Evolutionary conservation across 305 asterid species (phyloP).

Genomic region (Fraxinus sp.): DNA sequence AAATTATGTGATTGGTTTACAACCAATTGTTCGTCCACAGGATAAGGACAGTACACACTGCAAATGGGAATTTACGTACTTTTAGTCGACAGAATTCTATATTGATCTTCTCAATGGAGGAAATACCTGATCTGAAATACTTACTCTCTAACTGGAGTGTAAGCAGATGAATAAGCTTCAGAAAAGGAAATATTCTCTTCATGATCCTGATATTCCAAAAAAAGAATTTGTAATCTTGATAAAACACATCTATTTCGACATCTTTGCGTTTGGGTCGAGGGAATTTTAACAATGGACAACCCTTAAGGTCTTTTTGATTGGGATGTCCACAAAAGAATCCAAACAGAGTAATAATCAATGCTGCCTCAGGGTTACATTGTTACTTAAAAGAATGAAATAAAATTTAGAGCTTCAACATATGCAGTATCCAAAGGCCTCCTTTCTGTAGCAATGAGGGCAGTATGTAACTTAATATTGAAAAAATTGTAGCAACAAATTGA

Average conservation of each 20-base stretch:
- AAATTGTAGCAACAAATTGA: not conserved
- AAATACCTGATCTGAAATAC: slow-evolving; percentile 23
- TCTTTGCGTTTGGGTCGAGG: not conserved
- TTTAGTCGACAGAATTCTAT: not conserved
- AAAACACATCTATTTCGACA: slow-evolving; percentile 15
- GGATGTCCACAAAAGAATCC: not conserved
- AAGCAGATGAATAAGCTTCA: slow-evolving; percentile 32
- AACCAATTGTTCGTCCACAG: slow-evolving; percentile 28
- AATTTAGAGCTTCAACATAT: not conserved
- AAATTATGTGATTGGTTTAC: slow-evolving; percentile 26
- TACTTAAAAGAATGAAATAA: not conserved
- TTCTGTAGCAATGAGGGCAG: not conserved
- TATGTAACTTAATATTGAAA: not conserved
- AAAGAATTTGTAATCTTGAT: slow-evolving; percentile 11
- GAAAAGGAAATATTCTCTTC: slow-evolving; percentile 34
- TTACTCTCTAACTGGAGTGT: slow-evolving; percentile 75
- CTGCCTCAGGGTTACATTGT: not conserved
- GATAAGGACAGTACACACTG: slow-evolving; percentile 56
- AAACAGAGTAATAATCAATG: not conserved
- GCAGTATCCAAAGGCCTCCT: not conserved
- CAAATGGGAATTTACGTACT: slow-evolving; percentile 23
- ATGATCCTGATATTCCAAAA: slow-evolving; percentile 27
- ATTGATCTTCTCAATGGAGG: not conserved
- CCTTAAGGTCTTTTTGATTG: not conserved
- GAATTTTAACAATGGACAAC: not conserved